phyloP scores from a whole-genome alignment of 2,329 filamentous ascomycete genomes.

The Verticillium dahliae region DNA sequence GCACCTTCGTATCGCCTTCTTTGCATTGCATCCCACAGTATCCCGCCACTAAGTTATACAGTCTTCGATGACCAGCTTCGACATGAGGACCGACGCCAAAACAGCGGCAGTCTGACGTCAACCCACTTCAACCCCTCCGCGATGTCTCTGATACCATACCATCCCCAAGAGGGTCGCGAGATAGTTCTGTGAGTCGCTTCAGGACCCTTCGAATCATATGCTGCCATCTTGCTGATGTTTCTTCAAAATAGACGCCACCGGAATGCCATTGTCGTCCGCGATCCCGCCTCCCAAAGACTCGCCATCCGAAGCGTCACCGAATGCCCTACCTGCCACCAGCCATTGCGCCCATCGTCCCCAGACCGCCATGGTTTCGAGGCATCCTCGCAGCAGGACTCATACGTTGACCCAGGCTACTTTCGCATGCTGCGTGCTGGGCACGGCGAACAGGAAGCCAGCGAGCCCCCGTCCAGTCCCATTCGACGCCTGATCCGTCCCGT shows the following conservation, averaged over 20 bases:
- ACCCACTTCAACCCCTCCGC: background rate
- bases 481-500: constrained; percentile 44
- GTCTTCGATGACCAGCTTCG: background rate
- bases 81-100: background rate
- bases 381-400: constrained; percentile 46
- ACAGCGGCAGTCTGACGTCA: background rate
- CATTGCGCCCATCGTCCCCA: constrained; percentile 46
- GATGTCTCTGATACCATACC: constrained; percentile 72
- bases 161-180: constrained; percentile 65
- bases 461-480: constrained; percentile 44
- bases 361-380: constrained; percentile 28
- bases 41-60: background rate
- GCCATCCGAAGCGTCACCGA: constrained; percentile 71
- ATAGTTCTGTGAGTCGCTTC: constrained; percentile 65
- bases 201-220: background rate
- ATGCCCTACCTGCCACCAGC: constrained; percentile 87
- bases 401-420: constrained; percentile 90
- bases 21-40: background rate
- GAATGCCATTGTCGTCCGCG: constrained; percentile 86
- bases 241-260: constrained; percentile 66
- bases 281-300: constrained; percentile 76
- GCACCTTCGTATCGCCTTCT: background rate
- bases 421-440: constrained; percentile 70
- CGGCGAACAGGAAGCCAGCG: constrained; percentile 34
- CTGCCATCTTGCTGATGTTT: background rate